Evolutionary conservation across 805 yeast genomes (phyloP).

Genomic region (Starmerella lactis-condensi): DNA sequence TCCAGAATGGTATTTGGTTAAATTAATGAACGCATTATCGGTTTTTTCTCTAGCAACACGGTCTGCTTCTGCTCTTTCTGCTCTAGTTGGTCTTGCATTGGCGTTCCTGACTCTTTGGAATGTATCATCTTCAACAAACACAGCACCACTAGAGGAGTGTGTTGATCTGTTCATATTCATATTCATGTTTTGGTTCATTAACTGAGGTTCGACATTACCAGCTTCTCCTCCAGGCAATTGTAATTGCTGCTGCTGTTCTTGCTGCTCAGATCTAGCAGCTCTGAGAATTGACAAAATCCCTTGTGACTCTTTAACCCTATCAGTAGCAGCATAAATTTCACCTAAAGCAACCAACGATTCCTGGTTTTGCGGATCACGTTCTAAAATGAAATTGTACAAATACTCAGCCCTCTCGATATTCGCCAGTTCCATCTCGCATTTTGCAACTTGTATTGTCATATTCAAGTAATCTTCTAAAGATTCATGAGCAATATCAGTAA

Average conservation of each 20-base stretch:
- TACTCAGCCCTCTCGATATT: constrained; percentile 22
- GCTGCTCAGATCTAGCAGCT: constrained; percentile 7
- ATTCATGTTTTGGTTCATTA: no score
- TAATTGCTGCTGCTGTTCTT: no score
- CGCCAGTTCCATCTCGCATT: constrained; percentile 55
- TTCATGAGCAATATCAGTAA: constrained; percentile 27
- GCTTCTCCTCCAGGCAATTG: no score
- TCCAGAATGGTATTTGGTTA: constrained; percentile 34
- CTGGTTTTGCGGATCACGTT: constrained; percentile 29
- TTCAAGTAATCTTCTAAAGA: constrained; percentile 17
- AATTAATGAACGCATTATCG: constrained; percentile 23
- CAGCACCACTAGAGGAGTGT: constrained; percentile 3
- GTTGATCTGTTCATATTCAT: constrained; percentile 1
- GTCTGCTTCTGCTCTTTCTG: constrained; percentile 27
- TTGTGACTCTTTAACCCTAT: constrained; percentile 20
- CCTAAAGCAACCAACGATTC: constrained; percentile 65
- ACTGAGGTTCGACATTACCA: no score
- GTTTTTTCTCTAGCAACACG: constrained; percentile 34
- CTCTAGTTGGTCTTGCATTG: constrained; percentile 11
- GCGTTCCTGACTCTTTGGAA: constrained; percentile 1
- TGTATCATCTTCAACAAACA: constrained; percentile 6
- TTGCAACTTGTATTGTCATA: constrained; percentile 44
- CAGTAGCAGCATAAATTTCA: constrained; percentile 44
- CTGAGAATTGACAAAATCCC: no score
- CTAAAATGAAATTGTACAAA: constrained; percentile 16